These are phyloP conservation scores for Neonectria ditissima DNA, from an alignment of 2,329 filamentous ascomycete genomes.

Conservation along the genomic window DNA sequence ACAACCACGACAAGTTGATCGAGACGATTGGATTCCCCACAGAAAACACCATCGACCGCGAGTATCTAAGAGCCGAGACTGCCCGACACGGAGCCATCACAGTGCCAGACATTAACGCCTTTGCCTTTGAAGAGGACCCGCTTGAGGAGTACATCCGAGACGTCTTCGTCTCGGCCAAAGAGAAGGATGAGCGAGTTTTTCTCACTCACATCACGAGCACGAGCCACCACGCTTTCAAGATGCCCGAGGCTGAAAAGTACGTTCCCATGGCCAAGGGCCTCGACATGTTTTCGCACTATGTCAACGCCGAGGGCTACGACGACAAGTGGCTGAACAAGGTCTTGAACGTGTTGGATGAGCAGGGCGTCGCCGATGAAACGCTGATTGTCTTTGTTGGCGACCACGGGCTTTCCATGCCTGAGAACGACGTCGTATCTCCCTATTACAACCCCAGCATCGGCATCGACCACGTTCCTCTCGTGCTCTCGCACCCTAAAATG, in stretches of 20 bases:
- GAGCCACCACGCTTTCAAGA: constrained; percentile 49
- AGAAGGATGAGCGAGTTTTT: constrained; percentile 49
- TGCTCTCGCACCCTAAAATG: constrained; percentile 48
- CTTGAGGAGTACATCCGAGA: constrained; percentile 51
- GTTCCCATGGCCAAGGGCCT: constrained; percentile 43
- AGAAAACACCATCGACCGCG: constrained; percentile 43
- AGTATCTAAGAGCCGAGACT: constrained; percentile 45
- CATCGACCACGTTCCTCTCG: constrained; percentile 47
- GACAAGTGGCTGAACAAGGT: constrained; percentile 49
- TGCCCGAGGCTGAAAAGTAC: constrained; percentile 46
- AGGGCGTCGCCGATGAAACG: constrained; percentile 50
- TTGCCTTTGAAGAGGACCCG: constrained; percentile 48
- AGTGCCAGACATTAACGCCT: constrained; percentile 51
- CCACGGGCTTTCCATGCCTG: constrained; percentile 49
- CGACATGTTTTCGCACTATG: constrained; percentile 48
- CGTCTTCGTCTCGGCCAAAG: constrained; percentile 45
- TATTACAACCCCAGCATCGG: constrained; percentile 50
- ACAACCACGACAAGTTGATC: constrained; percentile 51
- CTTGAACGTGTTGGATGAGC: constrained; percentile 45
- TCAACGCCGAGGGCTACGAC: constrained; percentile 49
- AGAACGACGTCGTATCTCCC: constrained; percentile 46
- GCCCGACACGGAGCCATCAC: constrained; percentile 47
- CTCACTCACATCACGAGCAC: constrained; percentile 52
- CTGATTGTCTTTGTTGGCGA: constrained; percentile 49
- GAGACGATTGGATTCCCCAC: constrained; percentile 46